These are phyloP conservation scores for Lunularia cruciata DNA, from an alignment of 225 moss, liverwort and hornwort genomes.

Conservation along the genomic window DNA sequence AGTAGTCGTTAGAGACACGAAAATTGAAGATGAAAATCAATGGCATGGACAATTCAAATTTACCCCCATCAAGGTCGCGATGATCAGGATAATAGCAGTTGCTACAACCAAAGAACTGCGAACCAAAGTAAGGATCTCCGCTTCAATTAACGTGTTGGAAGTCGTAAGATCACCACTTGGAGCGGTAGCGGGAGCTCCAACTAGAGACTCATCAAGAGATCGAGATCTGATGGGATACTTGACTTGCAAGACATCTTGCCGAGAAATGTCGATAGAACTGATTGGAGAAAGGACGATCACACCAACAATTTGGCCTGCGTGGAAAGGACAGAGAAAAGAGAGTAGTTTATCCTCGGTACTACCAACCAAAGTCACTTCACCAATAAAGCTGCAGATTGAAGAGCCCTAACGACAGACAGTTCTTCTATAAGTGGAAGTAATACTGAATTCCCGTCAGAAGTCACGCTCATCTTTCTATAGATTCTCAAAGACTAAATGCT, in stretches of 20 bases:
- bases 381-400: too few species aligned
- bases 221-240: slow-evolving; percentile 31
- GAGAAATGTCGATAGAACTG: slow-evolving; percentile 1
- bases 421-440: too few species aligned
- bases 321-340: neutral
- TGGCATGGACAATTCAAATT: neutral
- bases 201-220: slow-evolving; percentile 22
- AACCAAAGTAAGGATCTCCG: slow-evolving; percentile 17
- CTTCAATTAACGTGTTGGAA: slow-evolving; percentile 19
- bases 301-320: slow-evolving; percentile 43
- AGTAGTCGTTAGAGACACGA: neutral
- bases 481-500: too few species aligned
- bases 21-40: neutral
- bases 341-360: neutral
- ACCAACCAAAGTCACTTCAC: too few species aligned
- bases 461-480: too few species aligned
- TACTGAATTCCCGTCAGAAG: too few species aligned
- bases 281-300: slow-evolving; percentile 26
- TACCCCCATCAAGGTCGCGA: slow-evolving; percentile 44
- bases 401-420: too few species aligned
- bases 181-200: slow-evolving; percentile 12
- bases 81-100: slow-evolving; percentile 27
- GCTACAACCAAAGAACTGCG: slow-evolving; percentile 28
- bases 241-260: slow-evolving; percentile 23
- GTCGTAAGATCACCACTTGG: slow-evolving; percentile 6